phyloP scores from a whole-genome alignment of 768 basidiomycete species.

The Paxillus involutus region DNA sequence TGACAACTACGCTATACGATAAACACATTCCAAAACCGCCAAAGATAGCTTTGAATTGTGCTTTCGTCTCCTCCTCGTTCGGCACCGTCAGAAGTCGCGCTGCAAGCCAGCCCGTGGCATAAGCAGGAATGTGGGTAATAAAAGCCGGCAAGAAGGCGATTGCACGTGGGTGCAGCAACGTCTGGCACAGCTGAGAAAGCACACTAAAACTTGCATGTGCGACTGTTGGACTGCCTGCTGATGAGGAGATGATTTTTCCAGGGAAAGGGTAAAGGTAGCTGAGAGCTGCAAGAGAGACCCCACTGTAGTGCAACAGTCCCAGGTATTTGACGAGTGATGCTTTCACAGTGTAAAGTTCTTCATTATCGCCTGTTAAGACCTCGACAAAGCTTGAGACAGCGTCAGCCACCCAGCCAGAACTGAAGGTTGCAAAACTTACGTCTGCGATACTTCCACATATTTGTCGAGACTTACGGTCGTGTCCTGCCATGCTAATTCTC shows the following conservation, averaged over 20 bases:
- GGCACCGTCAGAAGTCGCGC: constrained; percentile 41
- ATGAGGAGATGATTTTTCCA: constrained; percentile 9
- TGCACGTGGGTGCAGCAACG: constrained; percentile 43
- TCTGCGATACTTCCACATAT: constrained; percentile 57
- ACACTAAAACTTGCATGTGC: constrained; percentile 36
- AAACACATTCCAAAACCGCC: constrained; percentile 39
- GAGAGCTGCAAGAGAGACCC: constrained; percentile 52
- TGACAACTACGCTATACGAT: constrained; percentile 1
- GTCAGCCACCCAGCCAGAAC: not conserved
- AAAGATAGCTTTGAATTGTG: constrained; percentile 70
- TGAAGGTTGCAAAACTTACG: constrained; percentile 35
- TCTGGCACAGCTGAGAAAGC: constrained; percentile 34
- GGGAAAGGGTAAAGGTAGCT: constrained; percentile 41
- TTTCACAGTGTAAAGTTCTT: constrained; percentile 35
- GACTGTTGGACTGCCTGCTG: constrained; percentile 15
- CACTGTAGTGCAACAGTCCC: constrained; percentile 50
- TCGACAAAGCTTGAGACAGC: constrained; percentile 18
- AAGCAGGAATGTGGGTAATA: constrained; percentile 57
- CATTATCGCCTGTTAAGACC: constrained; percentile 8
- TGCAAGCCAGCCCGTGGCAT: constrained; percentile 46
- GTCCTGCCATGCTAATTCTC: constrained; percentile 58
- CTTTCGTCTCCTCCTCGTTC: constrained; percentile 64
- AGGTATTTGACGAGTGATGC: constrained; percentile 53
- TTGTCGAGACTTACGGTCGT: constrained; percentile 44
- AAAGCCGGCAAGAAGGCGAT: constrained; percentile 43